Percentiles rank a stretch among this genome's conserved stretches.
phyloP scores from a whole-genome alignment of 2,329 filamentous ascomycete species.

The Monilinia aucupariae region DNA sequence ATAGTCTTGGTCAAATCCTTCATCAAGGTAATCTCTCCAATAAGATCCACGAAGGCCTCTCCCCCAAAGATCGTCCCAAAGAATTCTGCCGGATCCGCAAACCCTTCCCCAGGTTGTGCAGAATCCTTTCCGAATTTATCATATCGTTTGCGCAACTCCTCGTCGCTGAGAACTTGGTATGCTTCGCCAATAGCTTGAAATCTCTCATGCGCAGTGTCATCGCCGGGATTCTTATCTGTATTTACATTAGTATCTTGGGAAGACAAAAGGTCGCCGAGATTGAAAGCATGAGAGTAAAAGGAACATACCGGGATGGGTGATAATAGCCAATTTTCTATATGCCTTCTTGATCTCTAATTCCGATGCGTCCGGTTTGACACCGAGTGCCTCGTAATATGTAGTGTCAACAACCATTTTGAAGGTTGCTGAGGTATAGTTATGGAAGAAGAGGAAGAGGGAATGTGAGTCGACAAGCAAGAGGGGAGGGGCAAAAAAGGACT shows the following conservation, averaged over 20 bases:
- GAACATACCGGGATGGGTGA: slow-evolving; percentile 57
- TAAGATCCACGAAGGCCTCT: slow-evolving; percentile 91
- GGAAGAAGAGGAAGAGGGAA: too few relatives aligned
- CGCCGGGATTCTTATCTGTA: slow-evolving; percentile 93
- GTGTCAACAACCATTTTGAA: slow-evolving; percentile 34
- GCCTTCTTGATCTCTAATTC: slow-evolving; percentile 96
- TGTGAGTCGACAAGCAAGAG: background rate
- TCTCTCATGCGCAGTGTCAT: slow-evolving; percentile 86
- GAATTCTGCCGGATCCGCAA: slow-evolving; percentile 94
- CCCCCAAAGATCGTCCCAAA: slow-evolving; percentile 98
- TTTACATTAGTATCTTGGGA: slow-evolving; percentile 3
- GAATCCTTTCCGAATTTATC: slow-evolving; percentile 97
- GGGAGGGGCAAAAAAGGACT: background rate
- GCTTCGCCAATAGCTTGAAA: slow-evolving; percentile 82
- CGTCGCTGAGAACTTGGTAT: slow-evolving; percentile 78
- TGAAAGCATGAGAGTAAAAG: background rate
- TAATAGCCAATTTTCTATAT: slow-evolving; percentile 89
- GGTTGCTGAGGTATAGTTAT: background rate
- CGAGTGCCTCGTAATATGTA: slow-evolving; percentile 61
- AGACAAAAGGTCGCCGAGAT: background rate
- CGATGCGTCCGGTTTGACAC: slow-evolving; percentile 76
- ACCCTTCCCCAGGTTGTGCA: slow-evolving; percentile 84
- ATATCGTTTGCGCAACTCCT: slow-evolving; percentile 82
- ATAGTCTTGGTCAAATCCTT: slow-evolving; percentile 97
- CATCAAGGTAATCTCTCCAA: slow-evolving; percentile 97